Evolutionary conservation across 768 basidiomycete genomes (phyloP).

Genomic region (Phylloporus sp.): DNA sequence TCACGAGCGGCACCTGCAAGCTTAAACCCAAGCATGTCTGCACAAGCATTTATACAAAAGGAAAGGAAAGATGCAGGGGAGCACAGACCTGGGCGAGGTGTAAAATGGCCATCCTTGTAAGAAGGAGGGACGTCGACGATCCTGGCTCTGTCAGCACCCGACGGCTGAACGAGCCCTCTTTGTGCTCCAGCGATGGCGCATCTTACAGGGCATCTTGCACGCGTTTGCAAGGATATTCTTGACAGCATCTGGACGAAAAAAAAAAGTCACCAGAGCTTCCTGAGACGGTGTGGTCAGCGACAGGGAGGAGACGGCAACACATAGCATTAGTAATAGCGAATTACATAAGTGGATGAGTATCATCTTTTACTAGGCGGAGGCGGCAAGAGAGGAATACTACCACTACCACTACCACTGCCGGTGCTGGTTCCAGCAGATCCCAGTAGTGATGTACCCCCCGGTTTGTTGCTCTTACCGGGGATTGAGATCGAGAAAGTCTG

Average conservation of each 20-base stretch:
- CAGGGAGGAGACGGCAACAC: slow-evolving; percentile 5
- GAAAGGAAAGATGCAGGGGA: background rate
- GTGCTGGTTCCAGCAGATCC: slow-evolving; percentile 30
- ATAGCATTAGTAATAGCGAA: slow-evolving; percentile 15
- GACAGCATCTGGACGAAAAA: slow-evolving; percentile 48
- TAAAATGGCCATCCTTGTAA: slow-evolving; percentile 64
- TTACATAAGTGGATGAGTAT: background rate
- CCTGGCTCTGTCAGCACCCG: slow-evolving; percentile 76
- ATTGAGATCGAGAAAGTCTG: slow-evolving; percentile 92
- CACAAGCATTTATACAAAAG: slow-evolving; percentile 1
- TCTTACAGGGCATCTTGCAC: slow-evolving; percentile 27
- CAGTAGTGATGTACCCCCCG: slow-evolving; percentile 36
- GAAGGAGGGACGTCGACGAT: slow-evolving; percentile 77
- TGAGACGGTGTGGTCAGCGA: slow-evolving; percentile 10
- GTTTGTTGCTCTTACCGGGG: slow-evolving; percentile 63
- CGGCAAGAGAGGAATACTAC: slow-evolving; percentile 67
- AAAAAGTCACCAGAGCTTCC: slow-evolving; percentile 2
- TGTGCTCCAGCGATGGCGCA: slow-evolving; percentile 28
- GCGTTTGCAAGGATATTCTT: slow-evolving; percentile 43
- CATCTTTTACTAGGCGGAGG: slow-evolving; percentile 70
- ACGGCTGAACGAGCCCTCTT: slow-evolving; percentile 75
- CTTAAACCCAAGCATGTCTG: slow-evolving; percentile 90
- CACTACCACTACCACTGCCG: slow-evolving; percentile 25
- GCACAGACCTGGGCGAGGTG: slow-evolving; percentile 62
- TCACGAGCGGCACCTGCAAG: slow-evolving; percentile 62